Conservation (phyloP, 331 rosid genomes). For the Rhamnella rubrinervis region DNA sequence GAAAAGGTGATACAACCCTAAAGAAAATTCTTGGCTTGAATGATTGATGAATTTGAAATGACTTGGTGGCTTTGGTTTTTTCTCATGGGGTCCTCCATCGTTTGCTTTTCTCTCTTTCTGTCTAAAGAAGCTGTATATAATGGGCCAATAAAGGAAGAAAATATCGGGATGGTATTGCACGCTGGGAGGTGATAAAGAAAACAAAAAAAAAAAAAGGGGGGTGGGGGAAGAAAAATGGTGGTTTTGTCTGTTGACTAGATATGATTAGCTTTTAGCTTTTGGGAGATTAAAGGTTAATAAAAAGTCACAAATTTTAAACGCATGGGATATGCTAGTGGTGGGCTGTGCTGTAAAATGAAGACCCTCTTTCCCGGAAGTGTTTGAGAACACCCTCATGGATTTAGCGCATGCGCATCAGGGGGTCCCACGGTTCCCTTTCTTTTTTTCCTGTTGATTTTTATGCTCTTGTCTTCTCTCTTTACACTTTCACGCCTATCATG, state of each 20-base stretch:
- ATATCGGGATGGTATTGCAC: conserved; percentile 27
- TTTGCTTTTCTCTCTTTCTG: conserved; percentile 10
- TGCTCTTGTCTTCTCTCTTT: conserved; percentile 22
- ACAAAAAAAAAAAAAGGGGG: background rate
- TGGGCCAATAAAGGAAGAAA: conserved; percentile 36
- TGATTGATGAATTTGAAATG: conserved; percentile 40
- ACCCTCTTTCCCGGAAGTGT: conserved; percentile 29
- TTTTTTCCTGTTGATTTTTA: conserved; percentile 15
- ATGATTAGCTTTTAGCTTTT: conserved; percentile 40
- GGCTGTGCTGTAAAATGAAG: conserved; percentile 40
- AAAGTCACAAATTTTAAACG: conserved; percentile 42
- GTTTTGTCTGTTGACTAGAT: conserved; percentile 48
- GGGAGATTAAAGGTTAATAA: conserved; percentile 36
- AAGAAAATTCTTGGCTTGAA: conserved; percentile 34
- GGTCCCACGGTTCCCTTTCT: conserved; percentile 34
- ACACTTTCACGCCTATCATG: conserved; percentile 18
- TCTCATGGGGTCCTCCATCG: conserved; percentile 21
- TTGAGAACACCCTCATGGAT: conserved; percentile 28
- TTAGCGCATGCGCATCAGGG: conserved; percentile 48
- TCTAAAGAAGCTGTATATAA: conserved; percentile 29
- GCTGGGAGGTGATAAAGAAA: conserved; percentile 21
- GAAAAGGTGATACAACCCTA: conserved; percentile 19
- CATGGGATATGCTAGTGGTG: conserved; percentile 46
- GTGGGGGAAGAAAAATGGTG: background rate
- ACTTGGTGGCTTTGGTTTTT: conserved; percentile 28